These are phyloP conservation scores for Polytrichum commune DNA, from an alignment of 225 moss, liverwort and hornwort genomes.

Conservation along the genomic window DNA sequence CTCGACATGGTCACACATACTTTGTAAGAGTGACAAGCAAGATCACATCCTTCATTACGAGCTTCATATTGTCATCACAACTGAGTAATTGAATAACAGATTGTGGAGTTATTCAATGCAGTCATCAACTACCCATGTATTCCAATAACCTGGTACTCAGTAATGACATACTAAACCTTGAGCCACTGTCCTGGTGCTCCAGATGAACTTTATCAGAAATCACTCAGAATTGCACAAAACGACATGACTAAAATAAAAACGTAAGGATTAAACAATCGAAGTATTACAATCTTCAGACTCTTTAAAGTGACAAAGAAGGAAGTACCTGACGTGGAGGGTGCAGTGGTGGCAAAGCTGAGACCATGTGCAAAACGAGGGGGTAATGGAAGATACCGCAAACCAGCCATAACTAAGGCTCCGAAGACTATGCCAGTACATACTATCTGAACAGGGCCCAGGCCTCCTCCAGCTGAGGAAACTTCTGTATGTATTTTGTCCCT, in stretches of 20 bases:
- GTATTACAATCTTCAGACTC: too few species aligned
- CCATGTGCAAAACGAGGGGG: constrained; percentile 15
- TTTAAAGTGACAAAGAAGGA: too few species aligned
- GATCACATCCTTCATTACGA: too few species aligned
- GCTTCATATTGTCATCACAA: neutral
- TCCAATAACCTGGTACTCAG: neutral
- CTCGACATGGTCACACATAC: neutral
- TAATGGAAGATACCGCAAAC: constrained; percentile 38
- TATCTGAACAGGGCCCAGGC: constrained; percentile 45
- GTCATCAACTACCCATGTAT: neutral
- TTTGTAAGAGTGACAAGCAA: neutral
- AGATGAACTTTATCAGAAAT: too few species aligned
- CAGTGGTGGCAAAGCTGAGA: constrained; percentile 13
- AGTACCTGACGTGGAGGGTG: constrained; percentile 39
- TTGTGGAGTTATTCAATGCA: neutral
- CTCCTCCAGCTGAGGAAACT: constrained; percentile 16
- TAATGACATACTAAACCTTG: neutral
- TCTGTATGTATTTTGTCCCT: constrained; percentile 25
- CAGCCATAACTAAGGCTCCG: constrained; percentile 50
- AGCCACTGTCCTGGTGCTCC: too few species aligned
- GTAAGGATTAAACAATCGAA: too few species aligned
- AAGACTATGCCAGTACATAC: constrained; percentile 69
- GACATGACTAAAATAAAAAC: too few species aligned
- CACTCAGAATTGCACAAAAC: too few species aligned
- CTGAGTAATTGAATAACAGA: neutral